Conservation (phyloP, 768 basidiomycete genomes). For the Leccinum barrowsii region DNA sequence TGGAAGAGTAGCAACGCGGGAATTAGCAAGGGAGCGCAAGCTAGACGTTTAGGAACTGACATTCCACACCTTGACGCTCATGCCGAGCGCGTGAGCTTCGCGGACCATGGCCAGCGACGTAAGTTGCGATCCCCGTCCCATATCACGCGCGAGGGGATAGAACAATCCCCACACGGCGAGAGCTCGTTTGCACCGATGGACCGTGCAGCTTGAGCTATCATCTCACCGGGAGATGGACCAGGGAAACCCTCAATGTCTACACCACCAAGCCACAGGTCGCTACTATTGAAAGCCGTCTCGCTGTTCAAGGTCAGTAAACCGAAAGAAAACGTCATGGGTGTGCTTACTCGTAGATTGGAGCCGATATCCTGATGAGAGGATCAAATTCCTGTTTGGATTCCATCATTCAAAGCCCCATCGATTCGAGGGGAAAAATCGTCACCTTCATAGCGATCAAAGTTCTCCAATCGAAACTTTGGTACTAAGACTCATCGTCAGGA, state of each 20-base stretch:
- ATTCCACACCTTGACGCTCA: slow-evolving; percentile 73
- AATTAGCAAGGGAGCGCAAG: neutral
- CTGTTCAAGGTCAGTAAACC: slow-evolving; percentile 23
- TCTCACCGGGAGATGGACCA: slow-evolving; percentile 53
- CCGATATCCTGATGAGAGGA: slow-evolving; percentile 53
- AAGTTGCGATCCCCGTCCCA: slow-evolving; percentile 48
- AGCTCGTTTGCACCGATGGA: slow-evolving; percentile 62
- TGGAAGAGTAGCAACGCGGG: neutral
- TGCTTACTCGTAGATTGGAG: slow-evolving; percentile 62
- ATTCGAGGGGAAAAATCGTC: neutral
- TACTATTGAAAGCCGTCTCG: slow-evolving; percentile 39
- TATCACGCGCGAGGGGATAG: slow-evolving; percentile 42
- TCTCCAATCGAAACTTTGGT: slow-evolving; percentile 83
- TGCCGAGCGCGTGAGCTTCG: slow-evolving; percentile 57
- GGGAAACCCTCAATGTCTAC: slow-evolving; percentile 59
- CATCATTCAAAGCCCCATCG: neutral
- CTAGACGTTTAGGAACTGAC: slow-evolving; percentile 35
- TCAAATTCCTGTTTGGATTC: slow-evolving; percentile 46
- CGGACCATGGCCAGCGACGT: slow-evolving; percentile 67
- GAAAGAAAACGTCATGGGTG: neutral
- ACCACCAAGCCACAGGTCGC: slow-evolving; percentile 69
- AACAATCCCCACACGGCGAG: slow-evolving; percentile 51
- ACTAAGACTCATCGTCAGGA: slow-evolving; percentile 38
- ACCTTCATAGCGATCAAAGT: slow-evolving; percentile 72
- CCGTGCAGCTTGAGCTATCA: slow-evolving; percentile 66